A percentile compares a stretch with the other conserved stretches of the same genome.
These are phyloP conservation scores for Kwoniella europaea DNA, from an alignment of 768 basidiomycete genomes.

Conservation along the genomic window DNA sequence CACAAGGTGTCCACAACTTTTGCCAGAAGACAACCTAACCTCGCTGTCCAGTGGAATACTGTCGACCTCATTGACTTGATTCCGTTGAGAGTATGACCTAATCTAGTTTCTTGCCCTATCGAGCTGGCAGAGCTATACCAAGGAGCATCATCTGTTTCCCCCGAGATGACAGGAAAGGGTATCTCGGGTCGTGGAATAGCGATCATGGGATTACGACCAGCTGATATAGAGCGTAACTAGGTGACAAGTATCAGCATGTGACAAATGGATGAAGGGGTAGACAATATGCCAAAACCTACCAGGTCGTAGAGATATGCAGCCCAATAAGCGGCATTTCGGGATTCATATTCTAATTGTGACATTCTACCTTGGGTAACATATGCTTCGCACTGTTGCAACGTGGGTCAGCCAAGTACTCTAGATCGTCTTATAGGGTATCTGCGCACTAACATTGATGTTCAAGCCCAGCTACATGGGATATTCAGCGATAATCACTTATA, in stretches of 20 bases:
- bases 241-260: no score
- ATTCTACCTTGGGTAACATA: slow-evolving; percentile 2
- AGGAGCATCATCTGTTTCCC: background rate
- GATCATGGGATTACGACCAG: slow-evolving; percentile 5
- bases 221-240: slow-evolving; percentile 5
- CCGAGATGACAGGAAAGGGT: background rate
- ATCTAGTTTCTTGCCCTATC: background rate
- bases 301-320: slow-evolving; percentile 2
- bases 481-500: background rate
- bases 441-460: slow-evolving; percentile 6
- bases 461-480: background rate
- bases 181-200: slow-evolving; percentile 1
- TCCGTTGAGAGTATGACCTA: slow-evolving; percentile 2
- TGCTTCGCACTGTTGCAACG: slow-evolving; percentile 1
- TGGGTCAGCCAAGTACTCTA: background rate
- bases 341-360: background rate
- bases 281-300: background rate
- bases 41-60: slow-evolving; percentile 2
- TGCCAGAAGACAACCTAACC: slow-evolving; percentile 2
- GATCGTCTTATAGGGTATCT: no score
- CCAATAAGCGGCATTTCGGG: slow-evolving; percentile 6
- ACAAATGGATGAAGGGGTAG: no score
- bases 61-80: slow-evolving; percentile 6
- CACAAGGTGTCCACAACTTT: background rate
- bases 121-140: background rate